Percentiles rank a stretch among this genome's conserved stretches.
phyloP scores from a whole-genome alignment of 306 rosid species.

The Casuarina glauca region DNA sequence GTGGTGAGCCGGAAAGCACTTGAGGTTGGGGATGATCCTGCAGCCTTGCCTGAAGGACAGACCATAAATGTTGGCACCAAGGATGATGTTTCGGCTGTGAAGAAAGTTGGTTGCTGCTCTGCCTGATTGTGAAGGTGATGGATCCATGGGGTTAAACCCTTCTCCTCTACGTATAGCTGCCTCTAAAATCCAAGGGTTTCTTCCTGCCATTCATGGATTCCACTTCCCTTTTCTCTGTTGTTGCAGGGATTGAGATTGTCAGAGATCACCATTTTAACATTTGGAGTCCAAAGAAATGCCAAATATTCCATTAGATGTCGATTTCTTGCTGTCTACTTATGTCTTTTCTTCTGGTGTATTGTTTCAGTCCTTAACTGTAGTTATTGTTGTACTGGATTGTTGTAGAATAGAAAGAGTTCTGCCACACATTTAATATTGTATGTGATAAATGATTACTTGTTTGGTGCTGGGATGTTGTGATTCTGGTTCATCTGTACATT shows the following conservation, averaged over 20 bases:
- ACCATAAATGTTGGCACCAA: slow-evolving; percentile 49
- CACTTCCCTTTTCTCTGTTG: slow-evolving; percentile 4
- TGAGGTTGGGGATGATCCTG: slow-evolving; percentile 49
- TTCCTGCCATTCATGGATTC: background rate
- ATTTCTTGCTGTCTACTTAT: background rate
- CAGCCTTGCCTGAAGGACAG: slow-evolving; percentile 53
- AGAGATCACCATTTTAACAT: slow-evolving; percentile 1
- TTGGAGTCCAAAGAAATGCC: slow-evolving; percentile 23
- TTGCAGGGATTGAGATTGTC: background rate
- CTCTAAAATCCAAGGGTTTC: background rate
- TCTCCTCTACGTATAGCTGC: slow-evolving; percentile 5
- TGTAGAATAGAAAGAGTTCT: background rate
- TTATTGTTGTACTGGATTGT: slow-evolving; percentile 8
- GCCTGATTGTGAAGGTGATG: slow-evolving; percentile 24
- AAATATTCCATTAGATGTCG: background rate
- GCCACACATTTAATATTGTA: slow-evolving; percentile 7
- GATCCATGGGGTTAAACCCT: slow-evolving; percentile 13
- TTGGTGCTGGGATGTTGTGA: background rate
- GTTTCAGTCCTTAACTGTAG: background rate
- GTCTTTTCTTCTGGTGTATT: background rate
- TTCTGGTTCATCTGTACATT: background rate
- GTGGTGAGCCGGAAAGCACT: slow-evolving; percentile 57
- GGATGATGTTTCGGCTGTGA: slow-evolving; percentile 64
- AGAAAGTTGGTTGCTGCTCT: slow-evolving; percentile 57
- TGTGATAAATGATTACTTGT: background rate